Conservation (phyloP, 192 early-diverging fungal species). For the Backusella circina region DNA sequence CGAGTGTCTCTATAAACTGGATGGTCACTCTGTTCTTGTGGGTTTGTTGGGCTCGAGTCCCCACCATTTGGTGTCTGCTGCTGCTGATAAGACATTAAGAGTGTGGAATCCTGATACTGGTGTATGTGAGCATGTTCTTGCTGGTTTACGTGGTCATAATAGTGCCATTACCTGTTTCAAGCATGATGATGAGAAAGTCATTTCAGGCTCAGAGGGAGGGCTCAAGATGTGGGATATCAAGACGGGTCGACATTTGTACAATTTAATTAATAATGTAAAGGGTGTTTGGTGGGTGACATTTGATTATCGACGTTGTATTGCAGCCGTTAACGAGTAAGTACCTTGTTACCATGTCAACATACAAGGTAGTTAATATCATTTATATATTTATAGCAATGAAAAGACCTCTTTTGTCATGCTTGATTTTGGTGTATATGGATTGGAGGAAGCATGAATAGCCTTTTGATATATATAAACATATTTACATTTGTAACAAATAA, state of each 20-base stretch:
- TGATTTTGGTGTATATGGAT: slow-evolving; percentile 66
- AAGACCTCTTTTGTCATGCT: slow-evolving; percentile 81
- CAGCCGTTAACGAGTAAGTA: slow-evolving; percentile 58
- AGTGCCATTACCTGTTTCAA: slow-evolving; percentile 98
- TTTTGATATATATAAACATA: background rate
- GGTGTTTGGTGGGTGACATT: slow-evolving; percentile 95
- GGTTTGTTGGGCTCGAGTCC: slow-evolving; percentile 85
- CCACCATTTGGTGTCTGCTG: slow-evolving; percentile 86
- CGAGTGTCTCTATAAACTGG: slow-evolving; percentile 66
- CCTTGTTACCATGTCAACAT: background rate
- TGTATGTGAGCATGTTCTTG: slow-evolving; percentile 58
- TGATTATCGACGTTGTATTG: slow-evolving; percentile 82
- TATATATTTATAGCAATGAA: slow-evolving; percentile 21
- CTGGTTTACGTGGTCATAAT: slow-evolving; percentile 50
- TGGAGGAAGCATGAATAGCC: slow-evolving; percentile 18
- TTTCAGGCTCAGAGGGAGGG: slow-evolving; percentile 89
- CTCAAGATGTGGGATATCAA: slow-evolving; percentile 95
- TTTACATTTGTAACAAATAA: too few species aligned
- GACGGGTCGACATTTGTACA: slow-evolving; percentile 77
- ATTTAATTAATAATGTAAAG: slow-evolving; percentile 73
- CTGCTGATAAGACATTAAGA: slow-evolving; percentile 88
- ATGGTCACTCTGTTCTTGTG: slow-evolving; percentile 92
- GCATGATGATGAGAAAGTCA: slow-evolving; percentile 91
- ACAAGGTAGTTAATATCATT: background rate
- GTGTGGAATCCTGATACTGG: slow-evolving; percentile 82